Percentiles rank a stretch among this genome's conserved stretches.
phyloP scores from a whole-genome alignment of 1,284 basidiomycete species.

The Phenoliferia sp. region DNA sequence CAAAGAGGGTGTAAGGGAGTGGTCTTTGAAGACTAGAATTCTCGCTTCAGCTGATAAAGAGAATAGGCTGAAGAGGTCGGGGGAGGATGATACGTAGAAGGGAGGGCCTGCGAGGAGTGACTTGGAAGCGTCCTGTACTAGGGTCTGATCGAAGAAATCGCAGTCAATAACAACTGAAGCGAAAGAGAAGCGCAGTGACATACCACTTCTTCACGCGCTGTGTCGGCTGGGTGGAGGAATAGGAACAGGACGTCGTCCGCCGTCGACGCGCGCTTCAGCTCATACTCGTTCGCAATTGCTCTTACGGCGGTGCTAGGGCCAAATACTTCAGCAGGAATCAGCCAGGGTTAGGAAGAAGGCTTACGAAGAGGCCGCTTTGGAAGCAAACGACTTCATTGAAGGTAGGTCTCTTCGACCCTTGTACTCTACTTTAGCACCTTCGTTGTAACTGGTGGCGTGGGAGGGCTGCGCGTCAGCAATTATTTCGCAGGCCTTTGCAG shows the following conservation, averaged over 20 bases:
- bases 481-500: neutral
- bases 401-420: slow-evolving; percentile 62
- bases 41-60: slow-evolving; percentile 53
- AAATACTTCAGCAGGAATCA: slow-evolving; percentile 5
- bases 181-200: slow-evolving; percentile 27
- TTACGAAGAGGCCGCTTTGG: slow-evolving; percentile 61
- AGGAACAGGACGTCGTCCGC: slow-evolving; percentile 64
- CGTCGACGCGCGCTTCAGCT: slow-evolving; percentile 52
- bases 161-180: neutral
- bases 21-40: slow-evolving; percentile 71
- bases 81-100: slow-evolving; percentile 56
- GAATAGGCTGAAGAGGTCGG: slow-evolving; percentile 21
- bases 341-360: slow-evolving; percentile 36
- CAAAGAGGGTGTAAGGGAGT: slow-evolving; percentile 39
- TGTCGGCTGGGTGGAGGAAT: slow-evolving; percentile 56
- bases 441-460: slow-evolving; percentile 42
- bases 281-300: slow-evolving; percentile 26
- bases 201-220: slow-evolving; percentile 42
- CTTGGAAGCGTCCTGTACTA: slow-evolving; percentile 51
- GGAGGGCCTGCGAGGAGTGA: slow-evolving; percentile 61
- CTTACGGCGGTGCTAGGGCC: neutral
- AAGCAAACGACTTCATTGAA: slow-evolving; percentile 63
- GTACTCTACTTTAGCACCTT: slow-evolving; percentile 60
- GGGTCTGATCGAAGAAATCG: slow-evolving; percentile 44
- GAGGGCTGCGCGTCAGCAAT: neutral